Evolutionary conservation across 2,329 filamentous ascomycete genomes (phyloP).

Genomic region (Cytospora paraplurivora): DNA sequence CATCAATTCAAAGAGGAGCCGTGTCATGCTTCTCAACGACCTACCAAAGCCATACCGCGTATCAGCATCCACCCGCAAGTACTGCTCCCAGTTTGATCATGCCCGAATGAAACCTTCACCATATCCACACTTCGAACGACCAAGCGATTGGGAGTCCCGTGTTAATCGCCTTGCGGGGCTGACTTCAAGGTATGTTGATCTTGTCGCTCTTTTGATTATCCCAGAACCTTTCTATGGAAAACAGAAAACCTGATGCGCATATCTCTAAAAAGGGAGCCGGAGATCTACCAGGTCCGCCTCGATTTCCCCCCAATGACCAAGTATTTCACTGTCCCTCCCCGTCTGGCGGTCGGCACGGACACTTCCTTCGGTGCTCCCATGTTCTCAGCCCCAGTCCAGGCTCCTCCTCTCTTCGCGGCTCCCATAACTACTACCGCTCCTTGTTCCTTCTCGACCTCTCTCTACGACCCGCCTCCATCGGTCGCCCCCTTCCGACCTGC

Average conservation of each 20-base stretch:
- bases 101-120: background rate
- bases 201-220: too few species aligned
- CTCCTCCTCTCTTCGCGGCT: background rate
- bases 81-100: background rate
- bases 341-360: background rate
- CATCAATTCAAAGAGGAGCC: background rate
- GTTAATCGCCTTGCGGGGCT: background rate
- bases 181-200: background rate
- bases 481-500: background rate
- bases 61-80: background rate
- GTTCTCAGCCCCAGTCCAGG: background rate
- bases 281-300: too few species aligned
- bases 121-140: background rate
- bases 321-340: too few species aligned
- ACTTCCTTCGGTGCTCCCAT: background rate
- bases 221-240: too few species aligned
- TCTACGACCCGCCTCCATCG: constrained; percentile 2
- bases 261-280: too few species aligned
- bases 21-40: background rate
- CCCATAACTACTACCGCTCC: background rate
- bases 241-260: too few species aligned
- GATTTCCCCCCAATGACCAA: too few species aligned
- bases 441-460: background rate
- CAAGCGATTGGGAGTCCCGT: background rate
- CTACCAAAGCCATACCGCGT: background rate